Evolutionary conservation across 2,329 filamentous ascomycete genomes (phyloP).

Genomic region (Trichophyton verrucosum): DNA sequence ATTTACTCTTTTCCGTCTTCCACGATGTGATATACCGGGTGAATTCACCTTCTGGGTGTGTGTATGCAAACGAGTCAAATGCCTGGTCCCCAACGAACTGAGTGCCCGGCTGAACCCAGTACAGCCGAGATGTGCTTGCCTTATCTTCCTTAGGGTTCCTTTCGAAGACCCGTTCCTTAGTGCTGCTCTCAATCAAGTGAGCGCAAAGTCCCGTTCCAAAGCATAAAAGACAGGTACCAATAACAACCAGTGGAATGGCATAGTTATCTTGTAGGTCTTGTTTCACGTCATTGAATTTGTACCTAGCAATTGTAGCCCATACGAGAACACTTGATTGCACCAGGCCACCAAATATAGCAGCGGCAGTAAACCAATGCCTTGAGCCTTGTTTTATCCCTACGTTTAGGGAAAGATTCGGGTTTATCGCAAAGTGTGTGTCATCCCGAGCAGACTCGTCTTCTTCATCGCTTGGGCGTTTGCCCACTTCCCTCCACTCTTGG

Average conservation of each 20-base stretch:
- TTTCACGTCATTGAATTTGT: neutral
- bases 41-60: too few relatives aligned
- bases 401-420: neutral
- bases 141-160: too few relatives aligned
- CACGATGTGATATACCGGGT: too few relatives aligned
- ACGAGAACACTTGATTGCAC: neutral
- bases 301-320: neutral
- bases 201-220: slow-evolving; percentile 1
- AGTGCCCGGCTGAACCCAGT: neutral
- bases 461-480: neutral
- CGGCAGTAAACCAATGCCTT: neutral
- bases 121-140: too few relatives aligned
- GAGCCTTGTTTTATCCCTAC: neutral
- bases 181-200: slow-evolving; percentile 5
- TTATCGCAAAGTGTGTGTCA: neutral
- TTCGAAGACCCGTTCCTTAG: slow-evolving; percentile 1
- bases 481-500: neutral
- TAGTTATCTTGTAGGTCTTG: neutral
- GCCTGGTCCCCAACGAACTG: slow-evolving; percentile 5
- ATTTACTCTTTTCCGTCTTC: too few relatives aligned
- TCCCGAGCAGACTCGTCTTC: neutral
- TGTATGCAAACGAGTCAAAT: too few relatives aligned
- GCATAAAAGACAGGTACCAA: slow-evolving; percentile 2
- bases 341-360: neutral
- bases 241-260: slow-evolving; percentile 1